Evolutionary conservation across 2,329 filamentous ascomycete genomes (phyloP), one percentile per base, ranked within the genome.

Genomic region (Penicillium sp.): DNA sequence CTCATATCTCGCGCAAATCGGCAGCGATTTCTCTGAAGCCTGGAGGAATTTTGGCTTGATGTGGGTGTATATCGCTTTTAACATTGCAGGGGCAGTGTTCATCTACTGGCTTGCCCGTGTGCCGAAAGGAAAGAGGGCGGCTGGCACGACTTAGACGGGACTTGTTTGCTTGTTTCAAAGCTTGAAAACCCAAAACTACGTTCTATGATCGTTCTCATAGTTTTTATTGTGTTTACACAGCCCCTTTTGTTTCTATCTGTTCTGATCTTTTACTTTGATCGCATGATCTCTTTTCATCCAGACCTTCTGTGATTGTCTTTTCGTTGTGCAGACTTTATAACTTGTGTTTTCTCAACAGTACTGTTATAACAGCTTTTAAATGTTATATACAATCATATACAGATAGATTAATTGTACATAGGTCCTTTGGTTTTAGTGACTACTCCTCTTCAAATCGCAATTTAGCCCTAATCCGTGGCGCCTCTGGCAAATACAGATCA

Each of bases 301-400:
- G 21, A 21, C 21, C 23, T 26, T 3, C 8, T 48, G 19, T 15
- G 46, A 21, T 13, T 48, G 21, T 48, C 46, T 29, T 48, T 23
- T 29, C 19, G 5, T 6, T 41, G 35, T 41, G 35, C 35, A 41
- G 35, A 3, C 2, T 41, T 41, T 41, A 41, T 41, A 13, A 38
- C 13, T 41, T 15, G 49, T 29, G 5, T 51, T 13, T 5, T 51
- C 11, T 30, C 21, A 29, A 15, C 29, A 11, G 11, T 51, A 51
- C 21, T 51, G 29, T 21, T 91, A 85, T 67, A 83, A 91, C 46
- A 61, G 76, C 0, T 89, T 89, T 91, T 73, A 89, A 91, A 67
- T 82, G 3, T 26, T 26, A 26, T 90, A 52, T 35, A 30, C 17
- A 52, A 30, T 23, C 21, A 38, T 21, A 38, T 26, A 35, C 7